phyloP scores from a whole-genome alignment of 768 basidiomycete genomes.

The Termitomyces sp. region DNA sequence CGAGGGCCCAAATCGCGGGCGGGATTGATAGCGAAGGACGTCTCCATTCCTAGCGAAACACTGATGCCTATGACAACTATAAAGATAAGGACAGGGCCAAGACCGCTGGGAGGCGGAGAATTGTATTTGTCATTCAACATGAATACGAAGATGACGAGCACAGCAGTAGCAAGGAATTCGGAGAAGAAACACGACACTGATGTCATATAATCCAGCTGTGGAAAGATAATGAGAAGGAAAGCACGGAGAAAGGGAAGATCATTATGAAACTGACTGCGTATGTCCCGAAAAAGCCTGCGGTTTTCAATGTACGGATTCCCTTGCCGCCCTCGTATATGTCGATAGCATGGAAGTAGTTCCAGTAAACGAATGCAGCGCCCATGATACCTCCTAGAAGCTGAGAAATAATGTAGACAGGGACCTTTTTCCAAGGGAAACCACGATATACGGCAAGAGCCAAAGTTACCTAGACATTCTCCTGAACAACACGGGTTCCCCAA shows the following conservation, averaged over 20 bases:
- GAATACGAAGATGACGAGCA: conserved; percentile 52
- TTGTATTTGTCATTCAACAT: conserved; percentile 49
- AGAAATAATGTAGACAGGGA: conserved; percentile 61
- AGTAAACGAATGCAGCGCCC: conserved; percentile 59
- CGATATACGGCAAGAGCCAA: conserved; percentile 64
- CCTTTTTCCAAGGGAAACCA: conserved; percentile 77
- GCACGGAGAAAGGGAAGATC: background rate
- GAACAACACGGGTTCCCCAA: background rate
- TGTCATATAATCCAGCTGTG: conserved; percentile 33
- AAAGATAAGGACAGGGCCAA: conserved; percentile 53
- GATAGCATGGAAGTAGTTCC: conserved; percentile 67
- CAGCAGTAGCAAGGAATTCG: conserved; percentile 53
- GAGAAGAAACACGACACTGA: conserved; percentile 35
- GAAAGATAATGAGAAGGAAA: background rate
- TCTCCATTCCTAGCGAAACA: conserved; percentile 56
- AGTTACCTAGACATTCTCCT: conserved; percentile 44
- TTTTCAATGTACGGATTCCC: conserved; percentile 46
- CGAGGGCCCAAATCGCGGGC: conserved; percentile 52
- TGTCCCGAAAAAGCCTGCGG: conserved; percentile 55
- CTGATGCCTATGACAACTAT: conserved; percentile 52
- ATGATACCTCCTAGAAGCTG: conserved; percentile 61
- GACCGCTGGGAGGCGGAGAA: conserved; percentile 39
- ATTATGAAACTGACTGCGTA: conserved; percentile 43
- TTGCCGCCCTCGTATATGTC: conserved; percentile 56
- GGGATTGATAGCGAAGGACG: conserved; percentile 39